Percentiles rank a stretch among this genome's conserved stretches.
phyloP scores from a whole-genome alignment of 1,139 yeast genomes.

The Blastobotrys persicus region DNA sequence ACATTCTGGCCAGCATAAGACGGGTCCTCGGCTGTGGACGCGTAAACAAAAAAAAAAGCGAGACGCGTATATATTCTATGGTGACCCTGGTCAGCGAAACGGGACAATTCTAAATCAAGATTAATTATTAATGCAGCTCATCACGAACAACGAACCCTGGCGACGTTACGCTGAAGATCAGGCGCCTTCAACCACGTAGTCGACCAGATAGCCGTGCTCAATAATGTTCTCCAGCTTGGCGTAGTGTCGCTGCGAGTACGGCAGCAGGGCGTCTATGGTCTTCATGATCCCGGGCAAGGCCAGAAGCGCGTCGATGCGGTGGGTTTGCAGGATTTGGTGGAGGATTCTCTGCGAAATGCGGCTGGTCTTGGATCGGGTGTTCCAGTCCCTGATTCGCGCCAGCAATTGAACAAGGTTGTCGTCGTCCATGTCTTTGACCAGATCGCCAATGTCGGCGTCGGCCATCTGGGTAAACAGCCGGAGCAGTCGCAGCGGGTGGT shows the following conservation, averaged over 20 bases:
- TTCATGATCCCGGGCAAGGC: constrained; percentile 67
- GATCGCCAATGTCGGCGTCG: constrained; percentile 55
- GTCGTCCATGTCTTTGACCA: constrained; percentile 55
- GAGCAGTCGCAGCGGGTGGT: constrained; percentile 57
- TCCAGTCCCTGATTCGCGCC: constrained; percentile 89
- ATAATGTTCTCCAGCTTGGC: constrained; percentile 70
- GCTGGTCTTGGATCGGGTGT: constrained; percentile 79
- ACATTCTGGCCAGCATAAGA: no score
- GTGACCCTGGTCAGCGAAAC: no score
- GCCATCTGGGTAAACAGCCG: constrained; percentile 31
- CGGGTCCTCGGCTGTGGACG: no score
- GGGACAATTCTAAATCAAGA: no score
- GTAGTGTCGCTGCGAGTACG: constrained; percentile 86
- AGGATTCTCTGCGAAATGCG: constrained; percentile 76
- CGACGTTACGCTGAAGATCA: no score
- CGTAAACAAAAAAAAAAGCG: no score
- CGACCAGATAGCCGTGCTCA: constrained; percentile 81
- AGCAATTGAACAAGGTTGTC: constrained; percentile 62
- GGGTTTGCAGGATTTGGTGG: constrained; percentile 57
- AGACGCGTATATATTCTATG: no score
- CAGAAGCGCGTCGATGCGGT: constrained; percentile 53
- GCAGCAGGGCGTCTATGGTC: constrained; percentile 69
- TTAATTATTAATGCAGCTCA: no score
- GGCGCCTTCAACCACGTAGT: constrained; percentile 66
- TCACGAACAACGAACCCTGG: no score